Evolutionary conservation across 495 filamentous ascomycete genomes (phyloP).

Genomic region (Aspergillus conjunctus): DNA sequence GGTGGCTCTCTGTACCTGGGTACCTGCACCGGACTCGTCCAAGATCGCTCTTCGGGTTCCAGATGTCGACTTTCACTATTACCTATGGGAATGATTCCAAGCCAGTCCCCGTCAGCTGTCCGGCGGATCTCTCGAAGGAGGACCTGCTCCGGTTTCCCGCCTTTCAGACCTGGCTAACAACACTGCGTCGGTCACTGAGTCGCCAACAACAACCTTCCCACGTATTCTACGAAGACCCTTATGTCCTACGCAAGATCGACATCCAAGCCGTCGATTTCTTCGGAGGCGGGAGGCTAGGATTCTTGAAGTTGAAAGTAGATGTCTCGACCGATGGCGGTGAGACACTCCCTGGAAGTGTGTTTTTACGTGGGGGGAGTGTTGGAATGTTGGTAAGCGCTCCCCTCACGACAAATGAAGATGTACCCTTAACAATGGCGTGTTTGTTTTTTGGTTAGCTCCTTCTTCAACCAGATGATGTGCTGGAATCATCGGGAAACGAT

Average conservation of each 20-base stretch:
- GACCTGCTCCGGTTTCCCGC: conserved; percentile 71
- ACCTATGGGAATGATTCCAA: conserved; percentile 33
- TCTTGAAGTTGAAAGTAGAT: conserved; percentile 71
- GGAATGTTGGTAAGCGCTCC: conserved; percentile 68
- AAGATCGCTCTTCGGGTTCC: conserved; percentile 3
- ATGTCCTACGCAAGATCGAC: conserved; percentile 66
- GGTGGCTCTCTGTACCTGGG: conserved; percentile 10
- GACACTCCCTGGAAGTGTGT: conserved; percentile 72
- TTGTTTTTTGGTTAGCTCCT: conserved; percentile 49
- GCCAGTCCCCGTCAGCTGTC: conserved; percentile 55
- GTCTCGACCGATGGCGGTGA: conserved; percentile 66
- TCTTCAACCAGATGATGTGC: conserved; percentile 69
- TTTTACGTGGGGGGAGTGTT: conserved; percentile 80
- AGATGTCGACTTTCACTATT: conserved; percentile 53
- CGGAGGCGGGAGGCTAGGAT: conserved; percentile 64
- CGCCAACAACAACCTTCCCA: conserved; percentile 63
- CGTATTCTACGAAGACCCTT: conserved; percentile 71
- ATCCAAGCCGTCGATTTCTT: conserved; percentile 79
- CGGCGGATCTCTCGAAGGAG: conserved; percentile 58
- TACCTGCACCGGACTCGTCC: conserved; percentile 15
- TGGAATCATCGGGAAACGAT: conserved; percentile 40
- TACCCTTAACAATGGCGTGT: conserved; percentile 1
- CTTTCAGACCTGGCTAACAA: conserved; percentile 72
- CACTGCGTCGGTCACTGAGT: conserved; percentile 63
- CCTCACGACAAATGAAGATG: background rate